Evolutionary conservation across 2,329 filamentous ascomycete species (phyloP), one percentile per base, ranked within the genome.

Genomic region (Xylaria sp.): DNA sequence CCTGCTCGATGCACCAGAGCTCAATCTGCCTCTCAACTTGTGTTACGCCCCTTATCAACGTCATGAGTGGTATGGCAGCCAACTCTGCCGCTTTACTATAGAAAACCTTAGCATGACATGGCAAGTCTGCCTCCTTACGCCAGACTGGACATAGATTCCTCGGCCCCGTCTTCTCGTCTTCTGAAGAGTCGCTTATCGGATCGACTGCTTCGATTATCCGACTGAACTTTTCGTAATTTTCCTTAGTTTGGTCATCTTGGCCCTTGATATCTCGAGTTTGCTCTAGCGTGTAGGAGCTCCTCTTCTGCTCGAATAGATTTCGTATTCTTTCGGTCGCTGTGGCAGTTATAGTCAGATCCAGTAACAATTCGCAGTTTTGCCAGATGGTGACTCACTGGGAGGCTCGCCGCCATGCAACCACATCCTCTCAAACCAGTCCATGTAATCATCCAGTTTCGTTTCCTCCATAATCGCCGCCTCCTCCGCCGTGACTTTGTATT

Each of bases 391-490:
- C 68, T 73, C 76, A 76, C 78, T 75, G 65, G 75, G 78, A 12
- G 74, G 70, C 46, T 77, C 73, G 17, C 70, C 74, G 59, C 83
- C 79, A 64, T 81, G 79, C 47, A 86, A 75, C 80, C 87, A 91
- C 46, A 83, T 89, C 60, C 83, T 82, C 72, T 91, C 87, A 73
- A 91, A 94, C 88, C 90, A 95, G 75, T 92, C 86, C 76, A 96
- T 82, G 71, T 93, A 94, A 62, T 90, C 84, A 70, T 94, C 90
- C 38, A 94, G 78, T 65, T 89, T 85, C 8, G 78, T 74, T 14
- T 81, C 77, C 1, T 80, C 80, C 84, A 92, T 86, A 0, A 57
- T 71, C 68, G 78, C 74, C 8, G 72, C 73, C 17, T 74, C 69
- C 25, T 74, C 69, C 0, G 72, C 35, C 8, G 70, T 72, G 38